These are phyloP conservation scores for Phytophthora pisi DNA, from an alignment of 352 stramenopile genomes.

Conservation along the genomic window DNA sequence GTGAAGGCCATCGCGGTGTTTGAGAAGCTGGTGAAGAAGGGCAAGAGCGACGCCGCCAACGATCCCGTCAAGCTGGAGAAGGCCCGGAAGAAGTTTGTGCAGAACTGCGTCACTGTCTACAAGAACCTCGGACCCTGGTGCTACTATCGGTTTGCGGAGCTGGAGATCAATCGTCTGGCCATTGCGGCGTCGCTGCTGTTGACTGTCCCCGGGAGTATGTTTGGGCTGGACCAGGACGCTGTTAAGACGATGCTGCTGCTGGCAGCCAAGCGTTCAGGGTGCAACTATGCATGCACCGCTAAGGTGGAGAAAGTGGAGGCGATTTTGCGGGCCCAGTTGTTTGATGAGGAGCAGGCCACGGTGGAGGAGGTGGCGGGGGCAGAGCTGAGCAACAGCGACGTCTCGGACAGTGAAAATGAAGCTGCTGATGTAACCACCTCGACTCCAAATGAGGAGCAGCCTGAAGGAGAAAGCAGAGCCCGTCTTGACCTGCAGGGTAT, in stretches of 20 bases:
- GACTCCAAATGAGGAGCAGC: background rate
- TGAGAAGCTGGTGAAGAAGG: slow-evolving; percentile 58
- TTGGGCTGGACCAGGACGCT: slow-evolving; percentile 60
- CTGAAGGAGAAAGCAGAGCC: background rate
- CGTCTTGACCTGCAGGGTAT: slow-evolving; percentile 67
- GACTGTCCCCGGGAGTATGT: slow-evolving; percentile 57
- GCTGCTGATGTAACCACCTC: slow-evolving; percentile 1
- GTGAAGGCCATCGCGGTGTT: slow-evolving; percentile 55
- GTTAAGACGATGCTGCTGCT: slow-evolving; percentile 57
- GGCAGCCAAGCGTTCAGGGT: slow-evolving; percentile 41
- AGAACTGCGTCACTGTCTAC: slow-evolving; percentile 62
- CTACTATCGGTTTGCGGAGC: slow-evolving; percentile 70
- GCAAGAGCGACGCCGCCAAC: slow-evolving; percentile 43
- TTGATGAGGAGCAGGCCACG: slow-evolving; percentile 19
- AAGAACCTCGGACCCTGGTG: slow-evolving; percentile 76
- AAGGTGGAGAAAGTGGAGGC: slow-evolving; percentile 67
- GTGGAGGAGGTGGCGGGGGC: slow-evolving; percentile 26
- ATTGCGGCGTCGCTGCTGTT: slow-evolving; percentile 60
- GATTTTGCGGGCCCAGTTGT: slow-evolving; percentile 50
- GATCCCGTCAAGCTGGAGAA: slow-evolving; percentile 55
- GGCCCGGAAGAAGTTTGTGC: slow-evolving; percentile 57
- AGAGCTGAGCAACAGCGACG: slow-evolving; percentile 31
- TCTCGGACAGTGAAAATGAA: slow-evolving; percentile 42
- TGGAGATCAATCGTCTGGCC: slow-evolving; percentile 74
- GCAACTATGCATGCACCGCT: slow-evolving; percentile 53